Conservation (phyloP, 2,329 filamentous ascomycete genomes). For the Polychaeton citri region DNA sequence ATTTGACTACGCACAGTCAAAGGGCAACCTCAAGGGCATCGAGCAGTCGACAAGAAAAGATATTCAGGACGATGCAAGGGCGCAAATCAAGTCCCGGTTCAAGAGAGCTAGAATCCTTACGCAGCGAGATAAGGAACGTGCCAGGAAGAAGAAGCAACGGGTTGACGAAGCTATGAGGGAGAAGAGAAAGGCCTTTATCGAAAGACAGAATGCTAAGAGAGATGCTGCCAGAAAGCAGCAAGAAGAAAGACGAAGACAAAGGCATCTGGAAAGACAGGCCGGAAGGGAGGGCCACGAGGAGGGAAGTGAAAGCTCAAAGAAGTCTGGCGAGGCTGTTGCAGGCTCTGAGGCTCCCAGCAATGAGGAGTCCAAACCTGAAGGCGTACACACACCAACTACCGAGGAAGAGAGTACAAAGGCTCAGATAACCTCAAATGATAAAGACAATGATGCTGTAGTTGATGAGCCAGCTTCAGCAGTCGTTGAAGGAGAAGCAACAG, state of each 20-base stretch:
- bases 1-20: constrained; percentile 58
- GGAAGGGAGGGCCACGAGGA: background rate
- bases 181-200: constrained; percentile 11
- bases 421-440: too few species aligned
- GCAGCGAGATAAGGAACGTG: constrained; percentile 25
- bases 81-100: constrained; percentile 20
- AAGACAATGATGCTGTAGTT: too few species aligned
- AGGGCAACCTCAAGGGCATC: constrained; percentile 42
- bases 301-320: background rate
- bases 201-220: constrained; percentile 2
- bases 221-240: constrained; percentile 5
- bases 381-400: background rate
- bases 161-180: constrained; percentile 13
- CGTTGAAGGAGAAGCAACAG: too few species aligned
- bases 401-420: too few species aligned
- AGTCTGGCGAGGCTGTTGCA: background rate
- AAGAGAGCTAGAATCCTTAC: constrained; percentile 27
- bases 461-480: too few species aligned
- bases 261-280: background rate
- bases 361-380: background rate
- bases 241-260: constrained; percentile 4
- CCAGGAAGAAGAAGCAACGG: constrained; percentile 9
- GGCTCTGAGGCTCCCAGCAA: too few species aligned
- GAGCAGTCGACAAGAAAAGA: constrained; percentile 32
- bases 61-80: constrained; percentile 23